Conservation (phyloP, 2,329 filamentous ascomycete species). For the Alternaria brassicae region DNA sequence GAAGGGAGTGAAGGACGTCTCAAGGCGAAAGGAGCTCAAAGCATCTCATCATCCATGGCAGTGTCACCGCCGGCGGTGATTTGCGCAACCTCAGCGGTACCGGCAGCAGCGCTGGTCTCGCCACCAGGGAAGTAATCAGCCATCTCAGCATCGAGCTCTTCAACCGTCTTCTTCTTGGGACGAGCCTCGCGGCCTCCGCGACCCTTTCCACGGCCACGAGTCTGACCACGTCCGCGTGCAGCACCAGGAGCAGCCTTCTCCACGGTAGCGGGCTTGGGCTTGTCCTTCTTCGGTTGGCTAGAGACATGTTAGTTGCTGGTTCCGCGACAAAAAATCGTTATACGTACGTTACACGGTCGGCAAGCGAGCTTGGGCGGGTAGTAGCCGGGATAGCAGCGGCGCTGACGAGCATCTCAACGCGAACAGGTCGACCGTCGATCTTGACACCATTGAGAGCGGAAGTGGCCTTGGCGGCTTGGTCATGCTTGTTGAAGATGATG, state of each 20-base stretch:
- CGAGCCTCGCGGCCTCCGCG: constrained; percentile 59
- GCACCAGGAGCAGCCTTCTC: constrained; percentile 68
- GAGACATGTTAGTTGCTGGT: constrained; percentile 13
- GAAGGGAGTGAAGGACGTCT: constrained; percentile 4
- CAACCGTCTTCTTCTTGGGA: constrained; percentile 88
- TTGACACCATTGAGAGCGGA: constrained; percentile 85
- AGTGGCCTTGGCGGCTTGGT: constrained; percentile 84
- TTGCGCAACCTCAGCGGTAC: constrained; percentile 53
- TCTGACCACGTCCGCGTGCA: constrained; percentile 53
- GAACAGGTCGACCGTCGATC: constrained; percentile 89
- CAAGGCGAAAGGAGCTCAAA: constrained; percentile 26
- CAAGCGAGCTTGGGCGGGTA: constrained; percentile 72
- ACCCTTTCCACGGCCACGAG: constrained; percentile 56
- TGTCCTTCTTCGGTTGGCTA: constrained; percentile 68
- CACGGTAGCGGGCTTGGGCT: constrained; percentile 75
- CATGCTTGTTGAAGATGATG: constrained; percentile 81
- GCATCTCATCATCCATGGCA: constrained; percentile 52
- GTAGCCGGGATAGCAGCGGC: constrained; percentile 74
- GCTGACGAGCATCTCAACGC: constrained; percentile 92
- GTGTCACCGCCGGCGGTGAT: constrained; percentile 51
- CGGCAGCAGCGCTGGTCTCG: constrained; percentile 53
- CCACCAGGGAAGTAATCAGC: constrained; percentile 81
- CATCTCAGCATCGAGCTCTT: constrained; percentile 98
- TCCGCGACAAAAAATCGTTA: no score
- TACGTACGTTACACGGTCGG: constrained; percentile 81